Evolutionary conservation across 1,139 yeast genomes (phyloP), one percentile per base, ranked within the genome.

Genomic region (Yamadazyma atlantica): DNA sequence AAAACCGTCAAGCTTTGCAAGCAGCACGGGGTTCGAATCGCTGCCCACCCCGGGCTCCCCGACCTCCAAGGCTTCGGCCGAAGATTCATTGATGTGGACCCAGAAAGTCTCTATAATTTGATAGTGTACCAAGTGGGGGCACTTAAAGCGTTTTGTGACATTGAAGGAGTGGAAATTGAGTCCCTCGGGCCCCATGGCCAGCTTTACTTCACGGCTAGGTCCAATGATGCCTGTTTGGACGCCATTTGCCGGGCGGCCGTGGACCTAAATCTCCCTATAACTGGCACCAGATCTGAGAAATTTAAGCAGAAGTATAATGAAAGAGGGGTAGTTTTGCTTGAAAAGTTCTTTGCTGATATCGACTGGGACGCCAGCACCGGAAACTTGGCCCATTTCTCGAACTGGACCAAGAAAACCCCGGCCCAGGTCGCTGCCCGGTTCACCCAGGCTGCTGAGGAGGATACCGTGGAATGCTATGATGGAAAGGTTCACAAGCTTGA

Each of bases 41-140:
- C 65, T 4, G 57, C 67, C 4, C 67, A 62, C 37, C 66, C 66
- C 9, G 66, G 66, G 0, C 43, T 61, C 22, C 66, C 65, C 3
- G 67, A 62, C 39, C 46, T 37, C 30, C 50, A 56, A 39, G 66
- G 66, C 0, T 62, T 62, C 41, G 67, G 67, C 10, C 49, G 67
- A 39, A 48, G 67, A 43, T 41, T 41, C 29, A 54, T 57, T 60
- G 55, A 45, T 16, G 56, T 62, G 37, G 50, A 58, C 9, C 55
- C 65, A 4, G 65, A 60, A 9, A 67, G 62, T 32, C 50, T 62
- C 12, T 60, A 53, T 37, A 50, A 58, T 28, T 32, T 58, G 39
- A 58, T 62, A 9, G 39, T 62, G 34, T 62, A 61, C 36, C 67
- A 62, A 42, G 58, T 63, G 8, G 67, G 67, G 16, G 67, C 67